Evolutionary conservation across 164 flowering plant species (phyloP), one percentile per base, ranked within the genome.

Genomic region (Santalum album): DNA sequence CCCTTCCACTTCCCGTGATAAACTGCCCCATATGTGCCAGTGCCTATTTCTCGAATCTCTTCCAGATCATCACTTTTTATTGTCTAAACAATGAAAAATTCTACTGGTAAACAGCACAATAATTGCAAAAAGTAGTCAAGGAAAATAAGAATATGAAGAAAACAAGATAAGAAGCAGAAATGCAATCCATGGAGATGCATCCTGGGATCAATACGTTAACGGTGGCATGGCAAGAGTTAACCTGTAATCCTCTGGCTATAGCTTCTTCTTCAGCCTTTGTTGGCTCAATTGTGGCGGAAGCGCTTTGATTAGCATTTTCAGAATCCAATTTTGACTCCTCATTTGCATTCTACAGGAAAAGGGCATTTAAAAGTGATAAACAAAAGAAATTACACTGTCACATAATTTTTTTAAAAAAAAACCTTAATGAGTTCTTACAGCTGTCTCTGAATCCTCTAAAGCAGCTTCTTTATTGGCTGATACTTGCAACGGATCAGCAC

Each of bases 1-100:
- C 99, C 99, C 60, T 75, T 90, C 99, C 99, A 94, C 65, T 94
- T 94, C 46, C 97, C 97, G 75, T 94, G 90, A 66, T 66, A 94
- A 47, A 94, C 99, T 62, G 97, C 63, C 17, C 99, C 99, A 75
- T 90, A 94, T 18, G 99, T 90, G 54, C 99, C 99, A 59, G 92
- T 74, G 18, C 99, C 99, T 48, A 94, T 62, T 64, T 83, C 90
- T 34, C 97, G 83, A 34, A 90, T 76, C 74, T 94, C 97, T 72
- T 94, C 99, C 40, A 94, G 71, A 71, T 94, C 99, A 68, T 78
- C 92, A 69, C 87, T 90, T 64, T 54, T 85, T 58, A 94, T 94
- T 25, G 95, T 86, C 99, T 94, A 61, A 19, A 56, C 16, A 64
- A 53, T 55, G 45, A 55, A 29, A 20, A n/a, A n/a, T n/a, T n/a